Evolutionary conservation across 2,329 filamentous ascomycete species (phyloP).

Genomic region (Cylindrodendrum hubeiense): DNA sequence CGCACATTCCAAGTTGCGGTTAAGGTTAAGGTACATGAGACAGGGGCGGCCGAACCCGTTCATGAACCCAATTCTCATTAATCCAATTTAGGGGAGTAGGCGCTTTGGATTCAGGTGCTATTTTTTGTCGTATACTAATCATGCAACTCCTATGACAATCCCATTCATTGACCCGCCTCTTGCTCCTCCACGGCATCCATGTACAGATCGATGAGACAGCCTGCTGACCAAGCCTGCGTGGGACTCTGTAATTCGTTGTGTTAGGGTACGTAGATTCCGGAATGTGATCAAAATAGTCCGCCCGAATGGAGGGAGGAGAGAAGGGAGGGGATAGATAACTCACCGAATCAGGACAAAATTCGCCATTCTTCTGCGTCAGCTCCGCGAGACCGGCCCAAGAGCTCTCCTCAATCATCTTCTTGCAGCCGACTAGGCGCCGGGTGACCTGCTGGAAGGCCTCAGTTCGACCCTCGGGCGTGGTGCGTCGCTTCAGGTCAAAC

Average conservation of each 20-base stretch:
- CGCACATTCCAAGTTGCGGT: not conserved
- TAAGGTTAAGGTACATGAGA: not conserved
- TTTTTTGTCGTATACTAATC: conserved; percentile 1
- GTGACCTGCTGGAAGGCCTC: conserved; percentile 98
- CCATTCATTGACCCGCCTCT: conserved; percentile 29
- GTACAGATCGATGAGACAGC: conserved; percentile 94
- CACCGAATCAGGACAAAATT: conserved; percentile 88
- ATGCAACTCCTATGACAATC: conserved; percentile 21
- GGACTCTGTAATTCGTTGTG: conserved; percentile 71
- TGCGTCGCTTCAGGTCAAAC: conserved; percentile 83
- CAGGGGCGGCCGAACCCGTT: not conserved
- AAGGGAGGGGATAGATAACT: conserved; percentile 49
- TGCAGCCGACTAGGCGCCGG: conserved; percentile 83
- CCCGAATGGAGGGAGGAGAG: not conserved
- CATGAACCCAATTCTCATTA: not conserved
- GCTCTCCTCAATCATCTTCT: conserved; percentile 82
- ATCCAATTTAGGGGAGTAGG: not conserved
- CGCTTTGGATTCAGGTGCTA: not conserved
- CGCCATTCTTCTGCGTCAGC: conserved; percentile 90
- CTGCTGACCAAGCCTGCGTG: conserved; percentile 96
- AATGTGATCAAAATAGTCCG: not conserved
- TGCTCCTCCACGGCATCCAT: conserved; percentile 82
- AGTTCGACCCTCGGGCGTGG: conserved; percentile 71
- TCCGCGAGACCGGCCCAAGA: conserved; percentile 93
- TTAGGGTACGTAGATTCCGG: conserved; percentile 28